Evolutionary conservation across 768 basidiomycete genomes (phyloP), one percentile per base, ranked within the genome.

Genomic region (Gloeophyllum trabeum): DNA sequence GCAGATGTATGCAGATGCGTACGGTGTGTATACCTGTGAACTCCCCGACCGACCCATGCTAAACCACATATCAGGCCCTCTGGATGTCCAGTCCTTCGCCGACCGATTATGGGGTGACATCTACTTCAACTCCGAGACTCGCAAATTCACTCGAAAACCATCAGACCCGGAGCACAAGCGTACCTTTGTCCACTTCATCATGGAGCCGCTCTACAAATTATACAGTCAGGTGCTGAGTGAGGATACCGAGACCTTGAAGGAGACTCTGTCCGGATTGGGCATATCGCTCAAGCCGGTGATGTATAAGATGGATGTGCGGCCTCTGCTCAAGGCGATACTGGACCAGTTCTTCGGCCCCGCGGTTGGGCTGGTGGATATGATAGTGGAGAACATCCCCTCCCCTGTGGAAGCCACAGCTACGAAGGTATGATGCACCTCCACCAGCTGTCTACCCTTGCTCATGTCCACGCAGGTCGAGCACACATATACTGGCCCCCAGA

Each of bases 271-370:
- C 6, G 67, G 71, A 6, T 71, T 99, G 24, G 78, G 79, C 2
- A 98, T 99, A 54, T 68, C 76, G 30, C 66, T 99, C 49, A 96
- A 93, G 63, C 84, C 92, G 0, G 71, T 91, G 24, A 84, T 89
- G 76, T 99, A 83, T 73, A 98, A 97, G 69, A 97, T 99, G 90
- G 96, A 99, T 56, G 92, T 92, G 4, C 69, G 94, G 43, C 96
- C 96, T 3, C 66, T 99, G 40, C 66, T 99, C 50, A 96, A 97
- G 63, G 89, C 83, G 28, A 82, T 98, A 10, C 64, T 96, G 46
- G 84, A 87, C 54, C 93, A 97, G 58, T 99, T 99, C 70, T 99
- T 99, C 53, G 93, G 96, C 4, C 76, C 80, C 21, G 68, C 90
- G 2, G 82, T 79, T 1, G 96, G 96, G 1, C 67, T 99, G 49